Percentiles rank a stretch among this genome's conserved stretches.
These are phyloP conservation scores for Aquilaria sinensis DNA, from an alignment of 345 rosid species.

Conservation along the genomic window DNA sequence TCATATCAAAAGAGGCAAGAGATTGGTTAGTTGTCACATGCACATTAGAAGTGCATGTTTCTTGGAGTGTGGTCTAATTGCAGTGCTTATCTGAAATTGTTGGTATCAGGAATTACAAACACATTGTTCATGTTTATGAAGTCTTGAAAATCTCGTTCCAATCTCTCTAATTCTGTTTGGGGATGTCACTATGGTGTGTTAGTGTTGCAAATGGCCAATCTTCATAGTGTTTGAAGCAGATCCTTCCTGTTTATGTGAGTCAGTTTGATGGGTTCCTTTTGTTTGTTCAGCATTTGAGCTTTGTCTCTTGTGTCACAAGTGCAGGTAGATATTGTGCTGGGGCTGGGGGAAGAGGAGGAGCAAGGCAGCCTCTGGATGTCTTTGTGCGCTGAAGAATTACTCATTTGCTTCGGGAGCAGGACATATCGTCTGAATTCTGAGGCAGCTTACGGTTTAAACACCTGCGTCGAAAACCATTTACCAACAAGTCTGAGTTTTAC, in stretches of 20 bases:
- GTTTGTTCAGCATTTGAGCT: no score
- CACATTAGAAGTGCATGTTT: no score
- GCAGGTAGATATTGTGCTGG: conserved; percentile 2
- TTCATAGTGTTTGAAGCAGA: conserved; percentile 4
- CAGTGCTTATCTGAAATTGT: no score
- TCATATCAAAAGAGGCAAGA: no score
- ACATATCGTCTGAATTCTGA: no score
- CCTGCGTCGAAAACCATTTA: no score
- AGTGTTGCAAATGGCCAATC: neutral
- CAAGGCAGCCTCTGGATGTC: conserved; percentile 52
- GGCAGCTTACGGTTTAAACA: no score
- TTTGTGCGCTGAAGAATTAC: conserved; percentile 52
- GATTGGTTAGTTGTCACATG: no score
- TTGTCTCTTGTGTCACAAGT: conserved; percentile 55
- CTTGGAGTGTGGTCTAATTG: no score
- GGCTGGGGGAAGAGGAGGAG: conserved; percentile 38
- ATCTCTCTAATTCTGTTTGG: conserved; percentile 6
- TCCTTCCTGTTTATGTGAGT: conserved; percentile 27
- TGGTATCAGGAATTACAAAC: no score
- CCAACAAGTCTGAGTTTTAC: no score
- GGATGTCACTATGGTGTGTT: neutral
- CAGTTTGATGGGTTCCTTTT: conserved; percentile 65
- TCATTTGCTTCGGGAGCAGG: no score
- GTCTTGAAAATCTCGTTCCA: neutral
- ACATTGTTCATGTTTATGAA: neutral